Base-by-base conservation (phyloP, 768 basidiomycete species). In the Kwoniella sp. region DNA sequence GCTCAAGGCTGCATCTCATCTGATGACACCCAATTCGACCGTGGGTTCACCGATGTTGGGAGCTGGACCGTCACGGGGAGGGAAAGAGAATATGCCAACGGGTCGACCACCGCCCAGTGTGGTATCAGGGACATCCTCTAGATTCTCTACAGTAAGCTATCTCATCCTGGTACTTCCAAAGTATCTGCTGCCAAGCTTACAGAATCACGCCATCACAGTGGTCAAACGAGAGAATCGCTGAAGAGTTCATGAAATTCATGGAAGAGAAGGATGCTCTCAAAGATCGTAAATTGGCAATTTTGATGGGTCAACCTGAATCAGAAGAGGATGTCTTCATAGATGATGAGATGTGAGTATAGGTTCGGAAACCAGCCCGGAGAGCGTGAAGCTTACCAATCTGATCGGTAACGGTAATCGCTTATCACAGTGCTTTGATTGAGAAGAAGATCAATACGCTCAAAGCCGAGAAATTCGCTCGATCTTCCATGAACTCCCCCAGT, bases 371-470 rank as follows among this genome's bases (percentile, higher is more conserved):
- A n/a, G n/a, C n/a, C n/a, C n/a, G n/a, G n/a, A n/a, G n/a, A n/a
- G n/a, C n/a, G n/a, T n/a, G n/a, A n/a, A n/a, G n/a, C n/a, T n/a
- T n/a, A n/a, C n/a, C n/a, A n/a, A n/a, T n/a, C n/a, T n/a, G n/a
- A n/a, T n/a, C n/a, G n/a, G n/a, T n/a, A n/a, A n/a, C n/a, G n/a
- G n/a, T n/a, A n/a, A n/a, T n/a, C n/a, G n/a, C n/a, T n/a, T n/a
- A n/a, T n/a, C n/a, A n/a, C 24, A 68, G 69, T n/a, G 63, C 63
- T 30, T 25, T 68, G n/a, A 17, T 67, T 30, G 36, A 46, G 13
- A 64, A 54, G 33, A 58, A 68, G 10, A 69, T 64, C 55, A 60
- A 71, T 27, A 58, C 68, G 6, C 54, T 68, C 46, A 68, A 60
- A 26, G 67, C 59, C 29, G 50, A 47, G 24, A 50, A 56, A 26